A percentile compares a stretch with the other conserved stretches of the same genome.
phyloP scores from a whole-genome alignment of 352 stramenopile species.

The Pythium scleroteichum region DNA sequence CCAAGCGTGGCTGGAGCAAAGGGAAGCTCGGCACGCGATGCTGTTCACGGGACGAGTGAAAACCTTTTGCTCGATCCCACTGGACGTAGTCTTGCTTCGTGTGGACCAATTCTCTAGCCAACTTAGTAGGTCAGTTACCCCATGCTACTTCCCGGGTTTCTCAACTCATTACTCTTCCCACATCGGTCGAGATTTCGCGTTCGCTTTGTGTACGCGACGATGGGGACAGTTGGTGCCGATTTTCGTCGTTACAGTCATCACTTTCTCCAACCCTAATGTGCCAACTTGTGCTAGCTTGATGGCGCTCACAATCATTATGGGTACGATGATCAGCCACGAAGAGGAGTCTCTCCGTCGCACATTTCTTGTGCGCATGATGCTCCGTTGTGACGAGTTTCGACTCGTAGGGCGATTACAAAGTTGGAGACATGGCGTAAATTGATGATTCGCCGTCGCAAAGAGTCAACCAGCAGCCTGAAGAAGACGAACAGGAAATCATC shows the following conservation, averaged over 20 bases:
- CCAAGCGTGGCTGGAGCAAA: too few species aligned
- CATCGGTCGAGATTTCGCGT: conserved; percentile 46
- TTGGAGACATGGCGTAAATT: conserved; percentile 31
- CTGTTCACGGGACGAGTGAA: too few species aligned
- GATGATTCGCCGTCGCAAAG: conserved; percentile 21
- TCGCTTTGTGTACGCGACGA: conserved; percentile 38
- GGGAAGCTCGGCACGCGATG: too few species aligned
- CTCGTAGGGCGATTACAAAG: conserved; percentile 34
- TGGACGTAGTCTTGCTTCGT: conserved; percentile 37
- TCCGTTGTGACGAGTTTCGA: conserved; percentile 41
- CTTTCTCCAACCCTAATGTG: conserved; percentile 22
- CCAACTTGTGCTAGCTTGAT: conserved; percentile 36
- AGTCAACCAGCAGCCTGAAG: not conserved
- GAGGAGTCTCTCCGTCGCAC: conserved; percentile 48
- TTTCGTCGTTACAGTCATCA: conserved; percentile 15
- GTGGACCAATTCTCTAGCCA: conserved; percentile 31
- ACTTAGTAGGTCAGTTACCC: conserved; percentile 31
- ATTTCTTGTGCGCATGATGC: conserved; percentile 46
- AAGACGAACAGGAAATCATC: conserved; percentile 1
- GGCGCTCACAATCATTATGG: conserved; percentile 35
- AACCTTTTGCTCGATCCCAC: too few species aligned
- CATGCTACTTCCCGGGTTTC: conserved; percentile 42
- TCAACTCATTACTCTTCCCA: conserved; percentile 48
- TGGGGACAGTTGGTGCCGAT: conserved; percentile 24
- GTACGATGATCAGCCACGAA: conserved; percentile 48